Percentiles rank a stretch among this genome's conserved stretches.
Evolutionary conservation across 495 filamentous ascomycete species (phyloP).

Genomic region (Lasiosphaeris hirsuta): DNA sequence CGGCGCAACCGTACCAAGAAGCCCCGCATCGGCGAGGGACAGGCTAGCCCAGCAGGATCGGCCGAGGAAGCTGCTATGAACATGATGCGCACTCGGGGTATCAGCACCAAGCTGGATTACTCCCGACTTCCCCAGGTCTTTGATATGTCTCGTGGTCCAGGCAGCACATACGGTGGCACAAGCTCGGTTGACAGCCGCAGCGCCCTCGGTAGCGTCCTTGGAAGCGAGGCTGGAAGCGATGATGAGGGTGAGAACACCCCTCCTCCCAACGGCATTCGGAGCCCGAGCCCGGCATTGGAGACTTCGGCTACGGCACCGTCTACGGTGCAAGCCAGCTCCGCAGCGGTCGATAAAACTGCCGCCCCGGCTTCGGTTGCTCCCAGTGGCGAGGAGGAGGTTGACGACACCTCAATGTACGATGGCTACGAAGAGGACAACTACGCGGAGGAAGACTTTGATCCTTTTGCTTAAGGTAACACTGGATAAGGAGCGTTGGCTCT

Average conservation of each 20-base stretch:
- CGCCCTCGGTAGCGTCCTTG: slow-evolving; percentile 16
- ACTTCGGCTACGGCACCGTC: neutral
- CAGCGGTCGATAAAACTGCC: neutral
- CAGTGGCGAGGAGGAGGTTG: slow-evolving; percentile 13
- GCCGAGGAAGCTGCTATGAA: slow-evolving; percentile 72
- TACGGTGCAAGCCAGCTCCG: neutral
- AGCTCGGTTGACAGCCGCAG: slow-evolving; percentile 21
- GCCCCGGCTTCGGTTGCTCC: neutral
- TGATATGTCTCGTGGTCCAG: slow-evolving; percentile 37
- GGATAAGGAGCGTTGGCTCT: neutral
- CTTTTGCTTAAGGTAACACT: slow-evolving; percentile 21
- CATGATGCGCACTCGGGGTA: slow-evolving; percentile 68
- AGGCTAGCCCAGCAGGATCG: slow-evolving; percentile 50
- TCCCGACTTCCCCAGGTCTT: slow-evolving; percentile 57
- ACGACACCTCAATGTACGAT: slow-evolving; percentile 21
- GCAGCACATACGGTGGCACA: slow-evolving; percentile 28
- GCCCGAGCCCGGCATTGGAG: neutral
- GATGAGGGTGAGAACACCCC: neutral
- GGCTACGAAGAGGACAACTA: slow-evolving; percentile 32
- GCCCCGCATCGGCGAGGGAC: slow-evolving; percentile 56
- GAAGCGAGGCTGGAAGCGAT: slow-evolving; percentile 22
- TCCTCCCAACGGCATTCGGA: neutral
- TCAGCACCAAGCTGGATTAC: slow-evolving; percentile 83
- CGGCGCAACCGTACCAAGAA: slow-evolving; percentile 50
- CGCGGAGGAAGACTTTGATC: slow-evolving; percentile 24